phyloP scores from a whole-genome alignment of 352 stramenopile species.

The Paralagenidium karlingii region DNA sequence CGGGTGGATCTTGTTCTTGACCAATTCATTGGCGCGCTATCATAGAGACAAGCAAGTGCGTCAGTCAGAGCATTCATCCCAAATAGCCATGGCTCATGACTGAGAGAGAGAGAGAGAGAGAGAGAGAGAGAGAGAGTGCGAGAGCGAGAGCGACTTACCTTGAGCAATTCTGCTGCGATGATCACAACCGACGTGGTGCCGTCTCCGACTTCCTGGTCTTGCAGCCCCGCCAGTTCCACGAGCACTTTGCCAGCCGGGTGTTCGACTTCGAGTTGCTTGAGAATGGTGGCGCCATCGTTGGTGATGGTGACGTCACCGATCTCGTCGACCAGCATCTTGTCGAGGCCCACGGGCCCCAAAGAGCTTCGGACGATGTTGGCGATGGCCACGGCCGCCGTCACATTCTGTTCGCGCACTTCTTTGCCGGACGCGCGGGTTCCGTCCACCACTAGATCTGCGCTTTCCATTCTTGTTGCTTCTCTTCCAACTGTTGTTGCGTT shows the following conservation, averaged over 20 bases:
- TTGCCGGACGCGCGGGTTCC: slow-evolving; percentile 86
- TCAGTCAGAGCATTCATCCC: too few species aligned
- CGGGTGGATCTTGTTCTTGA: slow-evolving; percentile 98
- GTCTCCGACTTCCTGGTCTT: slow-evolving; percentile 99
- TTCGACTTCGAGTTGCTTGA: slow-evolving; percentile 98
- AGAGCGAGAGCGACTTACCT: too few species aligned
- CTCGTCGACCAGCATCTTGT: slow-evolving; percentile 98
- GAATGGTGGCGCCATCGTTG: slow-evolving; percentile 99
- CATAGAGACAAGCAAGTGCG: slow-evolving; percentile 1
- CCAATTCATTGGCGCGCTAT: slow-evolving; percentile 92
- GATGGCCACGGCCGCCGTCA: slow-evolving; percentile 96
- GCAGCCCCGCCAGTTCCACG: slow-evolving; percentile 95
- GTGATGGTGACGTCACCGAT: slow-evolving; percentile 99
- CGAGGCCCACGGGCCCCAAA: slow-evolving; percentile 96
- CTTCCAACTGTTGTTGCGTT: not conserved
- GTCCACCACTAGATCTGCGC: slow-evolving; percentile 80
- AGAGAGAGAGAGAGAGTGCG: slow-evolving; percentile 1
- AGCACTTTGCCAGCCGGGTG: slow-evolving; percentile 98
- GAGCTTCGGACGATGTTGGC: slow-evolving; percentile 99
- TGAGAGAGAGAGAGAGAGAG: slow-evolving; percentile 1
- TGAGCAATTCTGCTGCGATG: slow-evolving; percentile 96
- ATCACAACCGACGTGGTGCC: slow-evolving; percentile 99
- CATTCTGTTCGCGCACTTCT: slow-evolving; percentile 91
- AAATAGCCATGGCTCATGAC: not conserved
- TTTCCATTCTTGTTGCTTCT: slow-evolving; percentile 24